Base-by-base conservation (phyloP, 306 rosid genomes). In the Mimosa pudica region DNA sequence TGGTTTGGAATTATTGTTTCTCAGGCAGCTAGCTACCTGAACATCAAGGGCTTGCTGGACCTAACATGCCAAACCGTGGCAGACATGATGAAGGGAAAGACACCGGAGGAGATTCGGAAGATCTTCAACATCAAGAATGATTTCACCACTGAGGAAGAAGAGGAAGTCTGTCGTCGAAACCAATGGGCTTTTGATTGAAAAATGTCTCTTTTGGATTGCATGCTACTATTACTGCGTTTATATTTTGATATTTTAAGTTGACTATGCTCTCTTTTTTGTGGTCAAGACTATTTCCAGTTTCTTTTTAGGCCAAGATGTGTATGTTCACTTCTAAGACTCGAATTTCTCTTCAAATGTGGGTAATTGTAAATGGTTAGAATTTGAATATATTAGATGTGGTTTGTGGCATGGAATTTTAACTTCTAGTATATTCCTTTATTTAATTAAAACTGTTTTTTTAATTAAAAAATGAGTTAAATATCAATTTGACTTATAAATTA, bases 21-120 rank as follows among this genome's bases (percentile, higher is more conserved):
- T 4, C 81, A 92, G 94, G 94, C 94, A 64, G 97, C 94, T 2
- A 92, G 90, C 79, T 90, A 87, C 82, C 73, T 92, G 91, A 80
- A 90, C 84, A 88, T 88, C 84, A 88, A 92, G 90, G 84, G 74
- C 84, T 87, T 89, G 72, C 78, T 88, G 75, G 94, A 92, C 83
- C 83, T 89, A 73, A 87, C 91, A 6, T 89, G 94, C 82, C 91
- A 84, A 72, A 87, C 92, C 3, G 91, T 90, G 3, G 97, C 94
- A 0, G 89, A 92, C 61, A 89, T 89, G 92, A 88, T 92, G 78
- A 92, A 88, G 84, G 97, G 92, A 5, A 92, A 87, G 86, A 88
- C 90, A 0, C 92, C 94, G 0, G 94, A 92, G 81, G 92, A 88
- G 73, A 88, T 92, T 46, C 83, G 92, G 33, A 87, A 81, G 87